Evolutionary conservation across 2,329 filamentous ascomycete genomes (phyloP), one percentile per base, ranked within the genome.

Genomic region (Diaporthe batatas): DNA sequence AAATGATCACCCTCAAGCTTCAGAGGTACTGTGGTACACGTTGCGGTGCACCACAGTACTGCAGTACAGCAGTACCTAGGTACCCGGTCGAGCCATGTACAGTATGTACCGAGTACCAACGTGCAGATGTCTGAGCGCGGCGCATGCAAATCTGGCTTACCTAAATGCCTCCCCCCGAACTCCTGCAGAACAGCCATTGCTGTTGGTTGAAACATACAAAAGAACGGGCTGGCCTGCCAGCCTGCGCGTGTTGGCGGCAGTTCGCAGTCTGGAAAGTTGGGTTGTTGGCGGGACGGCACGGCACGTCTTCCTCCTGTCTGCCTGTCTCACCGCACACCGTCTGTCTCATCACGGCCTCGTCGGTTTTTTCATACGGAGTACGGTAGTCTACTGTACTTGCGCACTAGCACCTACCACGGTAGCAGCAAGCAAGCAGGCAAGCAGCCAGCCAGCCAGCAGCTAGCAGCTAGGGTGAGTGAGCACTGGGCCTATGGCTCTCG

Each of bases 211-310:
- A 29, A 29, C 29, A 3, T 39, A 39, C 36, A 44, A 23, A 14
- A 36, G 39, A 18, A 59, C n/a, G 14, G 14, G 8, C 16, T 42
- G 55, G 34, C 3, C 25, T 59, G 8, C 16, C 25, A 34, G 34
- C 3, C 25, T 59, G n/a, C 34, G n/a, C 34, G 14, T 59, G 8
- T 42, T 18, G 39, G 36, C 16, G 57, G 36, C 16, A 23, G 3
- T 7, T 12, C 7, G 7, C 14, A 62, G 57, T 14, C 16, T 25
- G 57, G 34, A 42, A 59, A n/a, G 8, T 32, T 25, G 36, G 36
- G 3, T 59, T 44, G 57, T 44, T 44, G 57, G 57, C 39, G 58
- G 58, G 25, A 62, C 58, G 58, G 58, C 58, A 47, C 58, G 58
- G 39, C 21, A 36, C 53, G 23, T n/a, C 2, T 25, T 44, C 57